Evolutionary conservation across 2,329 filamentous ascomycete genomes (phyloP).

Genomic region (Aspergillus ochraceoroseus): DNA sequence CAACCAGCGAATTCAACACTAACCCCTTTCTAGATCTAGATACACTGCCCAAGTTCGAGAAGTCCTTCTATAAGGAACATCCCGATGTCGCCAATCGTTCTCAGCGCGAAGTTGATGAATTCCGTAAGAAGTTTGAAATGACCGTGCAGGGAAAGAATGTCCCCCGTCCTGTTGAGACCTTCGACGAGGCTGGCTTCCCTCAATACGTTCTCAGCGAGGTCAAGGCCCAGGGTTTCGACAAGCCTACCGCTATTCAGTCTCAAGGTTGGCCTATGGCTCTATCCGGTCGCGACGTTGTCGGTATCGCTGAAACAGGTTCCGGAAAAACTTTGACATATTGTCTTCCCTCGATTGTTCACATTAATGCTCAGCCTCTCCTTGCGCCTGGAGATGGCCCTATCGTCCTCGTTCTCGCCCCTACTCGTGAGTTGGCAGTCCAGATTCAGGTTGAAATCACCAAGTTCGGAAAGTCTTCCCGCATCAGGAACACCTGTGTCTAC

Average conservation of each 20-base stretch:
- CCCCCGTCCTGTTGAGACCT: conserved; percentile 90
- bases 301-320: conserved; percentile 98
- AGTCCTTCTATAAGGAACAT: conserved; percentile 98
- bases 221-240: conserved; percentile 93
- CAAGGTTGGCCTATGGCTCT: conserved; percentile 99
- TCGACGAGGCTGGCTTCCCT: conserved; percentile 96
- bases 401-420: conserved; percentile 90
- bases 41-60: conserved; percentile 91
- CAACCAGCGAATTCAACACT: too few relatives aligned
- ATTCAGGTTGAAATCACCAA: conserved; percentile 99
- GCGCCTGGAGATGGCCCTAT: conserved; percentile 94
- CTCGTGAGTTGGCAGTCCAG: conserved; percentile 95
- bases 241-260: conserved; percentile 92
- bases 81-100: conserved; percentile 70
- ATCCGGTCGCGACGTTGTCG: conserved; percentile 94
- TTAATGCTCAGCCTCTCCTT: conserved; percentile 96
- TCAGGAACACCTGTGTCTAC: conserved; percentile 98
- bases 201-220: conserved; percentile 97
- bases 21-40: conserved; percentile 59
- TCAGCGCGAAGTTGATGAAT: conserved; percentile 74
- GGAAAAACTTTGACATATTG: conserved; percentile 99
- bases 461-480: conserved; percentile 95
- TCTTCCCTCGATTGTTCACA: conserved; percentile 96
- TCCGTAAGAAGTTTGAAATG: conserved; percentile 81
- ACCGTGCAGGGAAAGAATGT: conserved; percentile 73